These are phyloP conservation scores for Handroanthus guayacan DNA, from an alignment of 257 asterid genomes.

Conservation along the genomic window DNA sequence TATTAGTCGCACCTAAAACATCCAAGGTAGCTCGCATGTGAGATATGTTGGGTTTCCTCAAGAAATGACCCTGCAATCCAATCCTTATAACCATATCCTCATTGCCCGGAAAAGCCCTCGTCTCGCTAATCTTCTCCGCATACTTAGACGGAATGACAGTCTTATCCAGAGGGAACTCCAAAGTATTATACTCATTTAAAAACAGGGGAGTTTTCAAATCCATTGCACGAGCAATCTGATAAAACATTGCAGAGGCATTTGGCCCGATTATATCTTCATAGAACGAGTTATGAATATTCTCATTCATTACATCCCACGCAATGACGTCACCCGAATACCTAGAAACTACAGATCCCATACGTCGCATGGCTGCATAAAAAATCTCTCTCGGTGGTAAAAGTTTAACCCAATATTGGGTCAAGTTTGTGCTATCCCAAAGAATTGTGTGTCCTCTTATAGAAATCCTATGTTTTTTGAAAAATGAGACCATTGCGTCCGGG, in stretches of 20 bases:
- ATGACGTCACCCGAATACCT: slow-evolving; percentile 51
- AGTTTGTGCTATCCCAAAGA: slow-evolving; percentile 48
- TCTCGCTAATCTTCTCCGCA: slow-evolving; percentile 48
- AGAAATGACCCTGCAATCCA: slow-evolving; percentile 65
- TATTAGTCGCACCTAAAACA: slow-evolving; percentile 48
- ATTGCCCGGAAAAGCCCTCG: slow-evolving; percentile 55
- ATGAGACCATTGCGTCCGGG: slow-evolving; percentile 60
- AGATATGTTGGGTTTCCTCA: slow-evolving; percentile 41
- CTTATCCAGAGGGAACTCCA: slow-evolving; percentile 50
- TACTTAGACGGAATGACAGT: slow-evolving; percentile 46
- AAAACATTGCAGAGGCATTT: slow-evolving; percentile 60
- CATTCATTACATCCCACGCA: slow-evolving; percentile 71
- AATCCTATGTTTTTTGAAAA: slow-evolving; percentile 42
- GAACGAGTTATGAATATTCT: slow-evolving; percentile 58
- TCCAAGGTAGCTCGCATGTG: slow-evolving; percentile 56
- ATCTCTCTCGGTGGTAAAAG: slow-evolving; percentile 36
- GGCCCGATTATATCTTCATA: slow-evolving; percentile 55
- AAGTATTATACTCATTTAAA: slow-evolving; percentile 57
- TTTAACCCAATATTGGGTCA: slow-evolving; percentile 45
- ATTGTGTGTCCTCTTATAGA: slow-evolving; percentile 58
- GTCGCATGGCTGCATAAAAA: slow-evolving; percentile 39
- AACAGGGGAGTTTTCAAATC: slow-evolving; percentile 49
- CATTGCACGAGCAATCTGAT: slow-evolving; percentile 51
- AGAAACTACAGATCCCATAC: slow-evolving; percentile 50
- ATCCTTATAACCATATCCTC: slow-evolving; percentile 46